Evolutionary conservation across 345 rosid species (phyloP).

Genomic region (Streptanthus diversifolius): DNA sequence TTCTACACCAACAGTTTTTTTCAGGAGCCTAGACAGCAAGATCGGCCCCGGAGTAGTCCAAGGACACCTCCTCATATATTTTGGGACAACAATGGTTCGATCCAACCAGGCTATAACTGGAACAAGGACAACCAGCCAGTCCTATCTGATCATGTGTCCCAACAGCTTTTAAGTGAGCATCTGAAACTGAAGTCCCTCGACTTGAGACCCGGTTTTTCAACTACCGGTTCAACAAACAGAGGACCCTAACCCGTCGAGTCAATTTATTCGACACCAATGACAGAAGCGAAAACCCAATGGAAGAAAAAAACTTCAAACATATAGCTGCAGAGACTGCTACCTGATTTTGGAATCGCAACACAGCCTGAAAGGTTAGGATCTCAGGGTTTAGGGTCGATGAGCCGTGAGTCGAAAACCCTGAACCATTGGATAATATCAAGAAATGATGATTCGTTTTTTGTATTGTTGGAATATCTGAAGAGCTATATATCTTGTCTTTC

Average conservation of each 20-base stretch:
- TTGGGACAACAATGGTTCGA: constrained; percentile 43
- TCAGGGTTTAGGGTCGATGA: constrained; percentile 7
- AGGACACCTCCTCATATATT: constrained; percentile 51
- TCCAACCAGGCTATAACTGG: constrained; percentile 40
- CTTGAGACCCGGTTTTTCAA: constrained; percentile 44
- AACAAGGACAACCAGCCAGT: constrained; percentile 48
- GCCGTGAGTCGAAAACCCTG: neutral
- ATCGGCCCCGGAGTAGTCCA: constrained; percentile 47
- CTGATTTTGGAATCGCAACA: constrained; percentile 4
- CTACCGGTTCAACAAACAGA: constrained; percentile 42
- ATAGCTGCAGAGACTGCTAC: constrained; percentile 21
- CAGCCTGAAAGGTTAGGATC: constrained; percentile 23
- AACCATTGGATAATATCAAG: constrained; percentile 25
- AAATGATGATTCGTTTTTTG: constrained; percentile 16
- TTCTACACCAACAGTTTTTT: constrained; percentile 42
- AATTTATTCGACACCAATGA: constrained; percentile 21
- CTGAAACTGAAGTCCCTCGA: constrained; percentile 51
- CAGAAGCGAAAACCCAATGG: constrained; percentile 28
- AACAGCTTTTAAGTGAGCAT: constrained; percentile 60
- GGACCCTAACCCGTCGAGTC: constrained; percentile 29
- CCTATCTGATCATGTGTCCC: constrained; percentile 61
- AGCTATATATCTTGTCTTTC: constrained; percentile 17
- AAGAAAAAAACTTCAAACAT: constrained; percentile 9
- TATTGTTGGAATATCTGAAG: constrained; percentile 19
- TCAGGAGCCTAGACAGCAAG: constrained; percentile 51